Conservation (phyloP, 352 stramenopile genomes). For the Stephanocyclus meneghinianus region DNA sequence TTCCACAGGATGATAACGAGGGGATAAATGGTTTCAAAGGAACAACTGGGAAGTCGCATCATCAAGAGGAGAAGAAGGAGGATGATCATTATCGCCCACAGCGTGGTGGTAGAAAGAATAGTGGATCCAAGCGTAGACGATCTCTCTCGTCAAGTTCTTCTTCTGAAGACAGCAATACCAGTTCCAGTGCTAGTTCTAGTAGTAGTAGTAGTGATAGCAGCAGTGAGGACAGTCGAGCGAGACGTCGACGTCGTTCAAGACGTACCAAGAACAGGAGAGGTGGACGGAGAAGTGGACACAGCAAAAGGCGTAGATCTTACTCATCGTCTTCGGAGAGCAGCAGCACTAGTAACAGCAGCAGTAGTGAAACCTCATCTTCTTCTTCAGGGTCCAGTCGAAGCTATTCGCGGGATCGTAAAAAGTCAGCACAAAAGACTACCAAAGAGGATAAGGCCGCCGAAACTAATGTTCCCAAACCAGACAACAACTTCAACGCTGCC, state of each 20-base stretch:
- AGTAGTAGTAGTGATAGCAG: conserved; percentile 27
- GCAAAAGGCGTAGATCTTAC: conserved; percentile 27
- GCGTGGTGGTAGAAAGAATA: conserved; percentile 15
- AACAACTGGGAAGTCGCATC: not conserved
- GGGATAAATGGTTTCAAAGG: conserved; percentile 7
- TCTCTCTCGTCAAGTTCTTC: conserved; percentile 34
- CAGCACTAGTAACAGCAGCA: conserved; percentile 38
- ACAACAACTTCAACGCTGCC: conserved; percentile 21
- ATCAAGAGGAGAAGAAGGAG: conserved; percentile 24
- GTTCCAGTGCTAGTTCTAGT: conserved; percentile 25
- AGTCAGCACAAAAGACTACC: conserved; percentile 5
- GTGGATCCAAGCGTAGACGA: conserved; percentile 12
- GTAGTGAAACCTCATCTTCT: not conserved
- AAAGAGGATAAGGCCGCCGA: conserved; percentile 22
- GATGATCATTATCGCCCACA: conserved; percentile 4
- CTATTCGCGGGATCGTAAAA: conserved; percentile 34
- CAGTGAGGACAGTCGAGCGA: conserved; percentile 29
- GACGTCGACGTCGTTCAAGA: conserved; percentile 59
- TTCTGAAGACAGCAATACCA: conserved; percentile 12
- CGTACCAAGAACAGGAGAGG: conserved; percentile 30
- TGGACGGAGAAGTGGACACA: conserved; percentile 10
- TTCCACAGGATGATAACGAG: conserved; percentile 20
- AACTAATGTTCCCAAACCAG: conserved; percentile 20
- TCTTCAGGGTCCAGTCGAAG: conserved; percentile 21
- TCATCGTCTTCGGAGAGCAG: conserved; percentile 44